Evolutionary conservation across 2,329 filamentous ascomycete species (phyloP).

Genomic region (Penicillium sp.): DNA sequence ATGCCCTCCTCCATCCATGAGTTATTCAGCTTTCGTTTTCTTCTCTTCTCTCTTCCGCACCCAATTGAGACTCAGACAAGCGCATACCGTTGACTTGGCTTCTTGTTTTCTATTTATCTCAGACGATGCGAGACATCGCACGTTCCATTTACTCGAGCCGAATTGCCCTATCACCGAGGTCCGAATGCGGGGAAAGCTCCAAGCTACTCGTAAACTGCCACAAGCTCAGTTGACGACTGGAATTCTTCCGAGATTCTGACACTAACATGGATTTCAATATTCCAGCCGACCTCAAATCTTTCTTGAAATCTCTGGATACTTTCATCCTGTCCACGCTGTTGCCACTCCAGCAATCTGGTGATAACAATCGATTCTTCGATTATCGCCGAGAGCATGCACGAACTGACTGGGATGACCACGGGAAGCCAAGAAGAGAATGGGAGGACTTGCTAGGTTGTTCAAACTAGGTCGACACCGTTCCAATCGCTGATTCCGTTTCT

Average conservation of each 20-base stretch:
- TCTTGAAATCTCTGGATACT: constrained; percentile 55
- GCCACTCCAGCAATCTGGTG: constrained; percentile 49
- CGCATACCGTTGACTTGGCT: too few species aligned
- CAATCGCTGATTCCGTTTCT: not conserved
- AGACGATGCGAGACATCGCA: too few species aligned
- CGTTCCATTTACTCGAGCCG: too few species aligned
- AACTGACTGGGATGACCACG: constrained; percentile 61
- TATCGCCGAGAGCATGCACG: constrained; percentile 64
- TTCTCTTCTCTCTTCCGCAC: not conserved
- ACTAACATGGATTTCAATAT: constrained; percentile 58
- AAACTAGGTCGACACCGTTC: not conserved
- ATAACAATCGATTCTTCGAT: constrained; percentile 68
- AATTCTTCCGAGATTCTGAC: not conserved
- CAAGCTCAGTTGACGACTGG: not conserved
- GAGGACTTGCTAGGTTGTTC: constrained; percentile 51
- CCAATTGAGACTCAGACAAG: too few species aligned
- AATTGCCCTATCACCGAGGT: constrained; percentile 12
- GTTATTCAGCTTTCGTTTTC: too few species aligned
- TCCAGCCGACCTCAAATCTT: constrained; percentile 51
- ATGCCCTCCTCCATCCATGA: too few species aligned
- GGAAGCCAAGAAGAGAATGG: constrained; percentile 62
- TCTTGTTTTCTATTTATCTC: too few species aligned
- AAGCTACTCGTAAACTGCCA: not conserved
- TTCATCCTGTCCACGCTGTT: constrained; percentile 57
- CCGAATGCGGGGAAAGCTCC: constrained; percentile 18